These are phyloP conservation scores for Stylonectria norvegica DNA, from an alignment of 2,329 filamentous ascomycete genomes.

Conservation along the genomic window DNA sequence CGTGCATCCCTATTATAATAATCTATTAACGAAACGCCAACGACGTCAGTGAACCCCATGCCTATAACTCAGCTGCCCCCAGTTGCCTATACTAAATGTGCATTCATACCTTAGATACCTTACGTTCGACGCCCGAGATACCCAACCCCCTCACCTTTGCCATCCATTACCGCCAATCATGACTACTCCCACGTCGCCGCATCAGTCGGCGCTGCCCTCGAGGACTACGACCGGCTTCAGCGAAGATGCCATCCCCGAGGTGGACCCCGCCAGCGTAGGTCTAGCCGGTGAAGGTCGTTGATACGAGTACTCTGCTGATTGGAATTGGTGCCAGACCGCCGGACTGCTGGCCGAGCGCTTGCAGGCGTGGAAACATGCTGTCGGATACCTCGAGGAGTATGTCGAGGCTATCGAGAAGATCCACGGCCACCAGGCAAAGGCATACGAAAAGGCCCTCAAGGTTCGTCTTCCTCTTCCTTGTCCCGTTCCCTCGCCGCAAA, in stretches of 20 bases:
- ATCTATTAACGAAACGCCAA: no score
- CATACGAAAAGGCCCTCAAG: conserved; percentile 94
- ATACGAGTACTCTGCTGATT: conserved; percentile 9
- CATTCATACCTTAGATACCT: no score
- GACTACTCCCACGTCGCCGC: not conserved
- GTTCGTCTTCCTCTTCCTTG: conserved; percentile 38
- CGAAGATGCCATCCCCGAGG: conserved; percentile 58
- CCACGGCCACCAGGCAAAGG: conserved; percentile 80
- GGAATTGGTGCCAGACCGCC: conserved; percentile 53
- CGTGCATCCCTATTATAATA: no score
- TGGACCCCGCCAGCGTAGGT: conserved; percentile 57
- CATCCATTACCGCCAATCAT: no score
- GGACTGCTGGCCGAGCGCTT: conserved; percentile 81
- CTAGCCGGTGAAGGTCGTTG: not conserved
- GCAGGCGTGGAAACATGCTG: conserved; percentile 93
- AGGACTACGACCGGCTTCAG: conserved; percentile 46
- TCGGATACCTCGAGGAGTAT: conserved; percentile 88
- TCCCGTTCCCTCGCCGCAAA: no score
- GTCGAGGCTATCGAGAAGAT: conserved; percentile 80
- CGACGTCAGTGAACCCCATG: no score
- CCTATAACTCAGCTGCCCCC: no score
- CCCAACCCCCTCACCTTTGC: no score
- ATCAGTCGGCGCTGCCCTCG: conserved; percentile 35
- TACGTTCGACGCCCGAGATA: no score
- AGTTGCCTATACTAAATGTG: no score